phyloP scores from a whole-genome alignment of 2,329 filamentous ascomycete species.

The Alternaria sp. region DNA sequence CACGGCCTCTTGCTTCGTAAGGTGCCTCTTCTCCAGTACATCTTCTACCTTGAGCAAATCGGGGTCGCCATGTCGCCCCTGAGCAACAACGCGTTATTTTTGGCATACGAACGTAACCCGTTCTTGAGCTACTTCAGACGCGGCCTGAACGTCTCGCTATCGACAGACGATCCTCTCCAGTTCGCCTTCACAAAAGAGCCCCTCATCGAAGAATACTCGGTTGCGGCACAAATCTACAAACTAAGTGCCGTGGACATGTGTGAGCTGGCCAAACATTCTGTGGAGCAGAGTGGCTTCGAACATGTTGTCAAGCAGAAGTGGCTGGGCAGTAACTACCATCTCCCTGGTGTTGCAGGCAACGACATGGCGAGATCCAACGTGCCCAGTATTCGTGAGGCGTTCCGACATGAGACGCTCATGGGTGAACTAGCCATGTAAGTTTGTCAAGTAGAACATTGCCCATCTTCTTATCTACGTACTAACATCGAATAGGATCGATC shows the following conservation, averaged over 20 bases:
- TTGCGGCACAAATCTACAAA: constrained; percentile 98
- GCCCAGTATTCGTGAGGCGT: constrained; percentile 89
- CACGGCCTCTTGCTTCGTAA: constrained; percentile 93
- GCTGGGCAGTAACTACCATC: constrained; percentile 80
- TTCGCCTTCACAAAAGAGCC: constrained; percentile 99
- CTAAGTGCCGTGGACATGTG: constrained; percentile 98
- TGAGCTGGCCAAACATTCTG: constrained; percentile 94
- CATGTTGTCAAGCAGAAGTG: constrained; percentile 87
- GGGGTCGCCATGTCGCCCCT: constrained; percentile 99
- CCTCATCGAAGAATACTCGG: constrained; percentile 96
- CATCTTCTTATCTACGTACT: neutral
- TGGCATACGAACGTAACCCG: constrained; percentile 96
- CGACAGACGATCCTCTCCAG: constrained; percentile 94
- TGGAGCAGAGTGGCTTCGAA: constrained; percentile 94
- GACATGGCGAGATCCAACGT: constrained; percentile 96
- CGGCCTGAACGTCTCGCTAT: constrained; percentile 93
- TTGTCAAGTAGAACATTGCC: neutral
- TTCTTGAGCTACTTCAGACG: constrained; percentile 96
- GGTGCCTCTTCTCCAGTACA: constrained; percentile 91
- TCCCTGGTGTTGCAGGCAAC: constrained; percentile 84
- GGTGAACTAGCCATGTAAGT: constrained; percentile 86
- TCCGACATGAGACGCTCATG: constrained; percentile 82
- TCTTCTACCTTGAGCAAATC: constrained; percentile 98
- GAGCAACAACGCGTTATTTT: constrained; percentile 95
- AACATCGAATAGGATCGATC: constrained; percentile 45